Conservation (phyloP, 108 stramenopile genomes). For the Nitzschia sp. region DNA sequence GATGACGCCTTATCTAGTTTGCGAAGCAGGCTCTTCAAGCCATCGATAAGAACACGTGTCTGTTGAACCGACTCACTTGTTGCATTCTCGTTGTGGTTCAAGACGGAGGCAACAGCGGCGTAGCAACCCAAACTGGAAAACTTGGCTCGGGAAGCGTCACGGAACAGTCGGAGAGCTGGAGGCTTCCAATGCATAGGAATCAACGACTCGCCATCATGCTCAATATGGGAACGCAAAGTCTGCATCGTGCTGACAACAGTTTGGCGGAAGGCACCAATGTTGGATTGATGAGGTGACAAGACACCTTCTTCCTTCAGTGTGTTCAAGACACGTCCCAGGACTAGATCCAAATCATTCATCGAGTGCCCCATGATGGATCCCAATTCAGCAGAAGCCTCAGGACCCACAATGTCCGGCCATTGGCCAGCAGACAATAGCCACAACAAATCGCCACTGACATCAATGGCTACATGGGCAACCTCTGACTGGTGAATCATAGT, state of each 20-base stretch:
- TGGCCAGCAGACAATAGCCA: conserved; percentile 76
- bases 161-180: conserved; percentile 65
- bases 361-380: conserved; percentile 68
- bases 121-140: conserved; percentile 70
- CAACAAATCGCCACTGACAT: conserved; percentile 59
- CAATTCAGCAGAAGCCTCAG: conserved; percentile 66
- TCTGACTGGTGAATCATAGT: conserved; percentile 72
- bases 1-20: conserved; percentile 41
- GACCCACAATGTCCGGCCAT: conserved; percentile 77
- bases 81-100: conserved; percentile 48
- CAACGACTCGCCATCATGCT: conserved; percentile 53
- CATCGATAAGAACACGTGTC: conserved; percentile 8
- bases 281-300: conserved; percentile 71
- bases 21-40: conserved; percentile 25
- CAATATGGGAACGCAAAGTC: conserved; percentile 57
- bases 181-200: conserved; percentile 78
- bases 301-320: conserved; percentile 79
- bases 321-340: conserved; percentile 65
- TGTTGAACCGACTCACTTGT: conserved; percentile 26
- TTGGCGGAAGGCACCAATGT: conserved; percentile 67
- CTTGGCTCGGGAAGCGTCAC: conserved; percentile 57
- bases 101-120: conserved; percentile 67
- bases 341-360: conserved; percentile 60
- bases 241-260: conserved; percentile 53
- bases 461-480: conserved; percentile 62